Conservation (phyloP, 169 alveolate genomes). For the Prorocentrum cordatum region DNA sequence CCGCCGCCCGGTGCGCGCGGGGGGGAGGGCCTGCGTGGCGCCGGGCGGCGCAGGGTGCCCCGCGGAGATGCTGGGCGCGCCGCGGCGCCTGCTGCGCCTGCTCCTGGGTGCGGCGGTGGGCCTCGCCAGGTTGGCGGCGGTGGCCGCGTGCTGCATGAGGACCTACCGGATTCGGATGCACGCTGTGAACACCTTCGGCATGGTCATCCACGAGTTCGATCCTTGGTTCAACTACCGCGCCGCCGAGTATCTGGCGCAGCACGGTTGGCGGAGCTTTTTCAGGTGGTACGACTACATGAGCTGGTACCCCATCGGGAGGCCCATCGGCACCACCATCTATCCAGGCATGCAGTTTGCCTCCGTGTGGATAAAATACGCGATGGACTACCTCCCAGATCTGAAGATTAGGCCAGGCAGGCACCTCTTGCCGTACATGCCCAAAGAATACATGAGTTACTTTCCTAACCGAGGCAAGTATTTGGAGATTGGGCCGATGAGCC, state of each 20-base stretch:
- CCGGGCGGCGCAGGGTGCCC: too few species aligned
- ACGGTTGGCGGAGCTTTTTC: slow-evolving; percentile 29
- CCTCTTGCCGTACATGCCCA: too few species aligned
- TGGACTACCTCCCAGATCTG: too few species aligned
- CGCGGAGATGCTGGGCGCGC: too few species aligned
- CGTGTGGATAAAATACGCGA: too few species aligned
- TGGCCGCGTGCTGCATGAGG: slow-evolving; percentile 53
- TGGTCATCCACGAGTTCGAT: slow-evolving; percentile 54
- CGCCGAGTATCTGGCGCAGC: slow-evolving; percentile 39
- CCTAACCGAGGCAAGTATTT: slow-evolving; percentile 28
- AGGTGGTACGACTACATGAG: slow-evolving; percentile 66
- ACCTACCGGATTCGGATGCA: slow-evolving; percentile 57
- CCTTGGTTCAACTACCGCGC: slow-evolving; percentile 64
- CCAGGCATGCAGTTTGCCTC: slow-evolving; percentile 67
- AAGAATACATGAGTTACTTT: slow-evolving; percentile 10
- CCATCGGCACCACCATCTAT: slow-evolving; percentile 43
- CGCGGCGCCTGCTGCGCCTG: too few species aligned
- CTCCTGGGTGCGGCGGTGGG: too few species aligned
- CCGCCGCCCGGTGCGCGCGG: too few species aligned
- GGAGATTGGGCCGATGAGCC: slow-evolving; percentile 27
- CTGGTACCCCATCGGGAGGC: slow-evolving; percentile 66
- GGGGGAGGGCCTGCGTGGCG: too few species aligned
- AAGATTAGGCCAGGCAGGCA: neutral
- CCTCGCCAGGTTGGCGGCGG: too few species aligned
- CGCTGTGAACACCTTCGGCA: slow-evolving; percentile 25